Conservation (phyloP, 257 asterid genomes). For the Nicotiana sylvestris region DNA sequence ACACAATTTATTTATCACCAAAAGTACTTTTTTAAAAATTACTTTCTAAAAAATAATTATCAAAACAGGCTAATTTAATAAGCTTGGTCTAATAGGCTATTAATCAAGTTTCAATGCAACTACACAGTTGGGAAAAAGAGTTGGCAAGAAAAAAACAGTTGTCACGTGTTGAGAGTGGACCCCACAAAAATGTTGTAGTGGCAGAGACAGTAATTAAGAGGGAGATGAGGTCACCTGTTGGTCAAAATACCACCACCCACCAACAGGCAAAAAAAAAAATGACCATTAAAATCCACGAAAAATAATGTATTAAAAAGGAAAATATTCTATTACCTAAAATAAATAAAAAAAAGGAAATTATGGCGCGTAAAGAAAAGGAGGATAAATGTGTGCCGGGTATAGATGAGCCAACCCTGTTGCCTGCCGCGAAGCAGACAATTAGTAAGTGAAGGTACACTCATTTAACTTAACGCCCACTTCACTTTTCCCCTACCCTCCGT, state of each 20-base stretch:
- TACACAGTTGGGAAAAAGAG: too few relatives aligned
- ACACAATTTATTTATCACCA: too few relatives aligned
- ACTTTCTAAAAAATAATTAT: too few relatives aligned
- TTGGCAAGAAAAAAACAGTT: slow-evolving; percentile 1
- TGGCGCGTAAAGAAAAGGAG: neutral
- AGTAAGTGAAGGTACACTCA: slow-evolving; percentile 18
- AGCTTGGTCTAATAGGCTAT: too few relatives aligned
- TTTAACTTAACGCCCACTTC: neutral
- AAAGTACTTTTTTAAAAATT: too few relatives aligned
- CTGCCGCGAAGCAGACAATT: slow-evolving; percentile 58
- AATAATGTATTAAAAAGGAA: neutral
- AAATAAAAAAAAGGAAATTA: too few relatives aligned
- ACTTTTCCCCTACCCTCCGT: neutral
- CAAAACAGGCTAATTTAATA: too few relatives aligned
- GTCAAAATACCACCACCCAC: slow-evolving; percentile 22
- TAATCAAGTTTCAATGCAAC: too few relatives aligned
- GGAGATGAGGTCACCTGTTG: neutral
- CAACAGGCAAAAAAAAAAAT: neutral
- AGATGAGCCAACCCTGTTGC: slow-evolving; percentile 54
- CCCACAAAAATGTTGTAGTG: slow-evolving; percentile 8
- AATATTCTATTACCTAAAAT: too few relatives aligned
- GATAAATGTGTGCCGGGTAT: slow-evolving; percentile 42
- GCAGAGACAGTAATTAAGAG: slow-evolving; percentile 25
- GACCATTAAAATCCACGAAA: neutral
- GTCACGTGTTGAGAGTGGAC: slow-evolving; percentile 27